Evolutionary conservation across 2,329 filamentous ascomycete genomes (phyloP).

Genomic region (Tolypocladium album): DNA sequence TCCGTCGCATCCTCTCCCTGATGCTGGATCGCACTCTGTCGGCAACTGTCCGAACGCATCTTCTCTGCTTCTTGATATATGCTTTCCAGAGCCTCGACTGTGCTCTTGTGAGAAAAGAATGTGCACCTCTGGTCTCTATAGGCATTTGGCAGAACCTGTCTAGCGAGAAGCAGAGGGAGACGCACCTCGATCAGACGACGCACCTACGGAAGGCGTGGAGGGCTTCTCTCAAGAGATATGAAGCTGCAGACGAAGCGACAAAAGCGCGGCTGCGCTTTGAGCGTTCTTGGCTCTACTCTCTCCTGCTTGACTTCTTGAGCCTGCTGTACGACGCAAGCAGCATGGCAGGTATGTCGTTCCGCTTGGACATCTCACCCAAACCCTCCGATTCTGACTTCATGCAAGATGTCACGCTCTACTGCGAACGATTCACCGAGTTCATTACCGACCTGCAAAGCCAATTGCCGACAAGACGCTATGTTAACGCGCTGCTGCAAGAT

Average conservation of each 20-base stretch:
- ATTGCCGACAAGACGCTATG: constrained; percentile 84
- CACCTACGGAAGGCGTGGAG: constrained; percentile 85
- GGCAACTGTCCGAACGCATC: constrained; percentile 59
- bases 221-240: constrained; percentile 74
- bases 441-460: constrained; percentile 87
- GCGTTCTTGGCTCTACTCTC: constrained; percentile 81
- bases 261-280: constrained; percentile 83
- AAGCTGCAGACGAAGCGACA: constrained; percentile 68
- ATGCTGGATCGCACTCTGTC: constrained; percentile 61
- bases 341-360: constrained; percentile 28
- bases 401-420: constrained; percentile 63
- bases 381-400: constrained; percentile 7
- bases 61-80: constrained; percentile 82
- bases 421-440: constrained; percentile 87
- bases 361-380: background rate
- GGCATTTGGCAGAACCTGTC: constrained; percentile 92
- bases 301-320: constrained; percentile 73
- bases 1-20: constrained; percentile 82
- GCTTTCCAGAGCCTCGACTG: constrained; percentile 93
- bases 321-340: constrained; percentile 51
- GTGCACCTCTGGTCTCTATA: constrained; percentile 88
- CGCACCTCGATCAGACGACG: constrained; percentile 59
- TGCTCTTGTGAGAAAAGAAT: constrained; percentile 84
- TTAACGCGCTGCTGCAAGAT: constrained; percentile 79
- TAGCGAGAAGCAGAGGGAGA: constrained; percentile 62